These are phyloP conservation scores for Curvularia verruculosa DNA, from an alignment of 2,329 filamentous ascomycete species.

Conservation along the genomic window DNA sequence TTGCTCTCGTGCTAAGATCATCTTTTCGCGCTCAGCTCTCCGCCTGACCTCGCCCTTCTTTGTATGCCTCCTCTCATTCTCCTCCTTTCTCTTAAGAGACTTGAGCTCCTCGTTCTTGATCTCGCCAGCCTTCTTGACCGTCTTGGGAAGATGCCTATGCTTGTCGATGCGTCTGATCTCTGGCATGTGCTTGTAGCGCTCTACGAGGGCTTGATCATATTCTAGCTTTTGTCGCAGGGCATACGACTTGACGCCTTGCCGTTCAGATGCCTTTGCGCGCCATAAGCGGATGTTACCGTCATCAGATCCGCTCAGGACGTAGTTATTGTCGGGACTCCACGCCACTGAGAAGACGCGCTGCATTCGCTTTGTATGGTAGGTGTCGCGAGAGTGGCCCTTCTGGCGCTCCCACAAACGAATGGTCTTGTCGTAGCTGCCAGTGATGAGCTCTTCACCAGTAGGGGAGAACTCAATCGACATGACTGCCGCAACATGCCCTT, in stretches of 20 bases:
- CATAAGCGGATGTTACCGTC: conserved; percentile 92
- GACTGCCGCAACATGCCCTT: conserved; percentile 87
- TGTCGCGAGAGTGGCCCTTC: conserved; percentile 83
- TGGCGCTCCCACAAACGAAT: conserved; percentile 83
- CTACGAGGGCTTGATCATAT: conserved; percentile 84
- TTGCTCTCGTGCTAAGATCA: conserved; percentile 74
- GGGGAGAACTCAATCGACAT: conserved; percentile 97
- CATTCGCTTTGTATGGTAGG: conserved; percentile 98
- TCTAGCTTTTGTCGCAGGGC: conserved; percentile 86
- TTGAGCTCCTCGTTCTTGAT: conserved; percentile 91
- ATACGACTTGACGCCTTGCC: conserved; percentile 84
- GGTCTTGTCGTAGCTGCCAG: conserved; percentile 86
- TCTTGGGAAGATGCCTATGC: conserved; percentile 89
- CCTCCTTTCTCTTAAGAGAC: conserved; percentile 86
- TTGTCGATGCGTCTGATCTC: conserved; percentile 89
- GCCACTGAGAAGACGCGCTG: conserved; percentile 86
- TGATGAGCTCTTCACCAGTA: conserved; percentile 91
- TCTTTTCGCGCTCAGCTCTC: conserved; percentile 87
- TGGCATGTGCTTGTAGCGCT: conserved; percentile 92
- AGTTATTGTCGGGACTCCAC: conserved; percentile 89
- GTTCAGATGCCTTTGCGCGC: conserved; percentile 82
- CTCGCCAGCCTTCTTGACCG: conserved; percentile 92
- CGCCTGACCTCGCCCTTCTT: conserved; percentile 79
- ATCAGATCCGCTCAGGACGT: conserved; percentile 87
- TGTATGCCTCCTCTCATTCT: conserved; percentile 91